Evolutionary conservation across 129 eudicot species (phyloP).

Genomic region (Centrapalus pauciflorus): DNA sequence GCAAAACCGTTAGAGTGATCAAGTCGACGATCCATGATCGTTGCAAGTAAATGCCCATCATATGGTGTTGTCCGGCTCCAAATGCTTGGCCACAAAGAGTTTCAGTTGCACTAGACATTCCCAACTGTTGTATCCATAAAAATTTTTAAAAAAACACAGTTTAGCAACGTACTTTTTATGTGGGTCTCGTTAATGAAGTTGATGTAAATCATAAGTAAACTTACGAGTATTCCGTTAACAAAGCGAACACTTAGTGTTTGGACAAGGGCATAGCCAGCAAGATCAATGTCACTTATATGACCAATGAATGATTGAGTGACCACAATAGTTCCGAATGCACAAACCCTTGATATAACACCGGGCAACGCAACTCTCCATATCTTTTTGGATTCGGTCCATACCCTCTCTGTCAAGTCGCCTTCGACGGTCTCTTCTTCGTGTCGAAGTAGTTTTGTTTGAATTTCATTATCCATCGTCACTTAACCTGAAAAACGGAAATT

Average conservation of each 20-base stretch:
- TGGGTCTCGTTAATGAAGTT: not conserved
- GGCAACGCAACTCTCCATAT: constrained; percentile 78
- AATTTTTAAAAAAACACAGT: not conserved
- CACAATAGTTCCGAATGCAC: constrained; percentile 54
- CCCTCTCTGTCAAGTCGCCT: constrained; percentile 33
- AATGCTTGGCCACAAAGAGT: constrained; percentile 78
- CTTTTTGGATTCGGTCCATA: constrained; percentile 58
- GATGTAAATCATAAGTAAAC: not conserved
- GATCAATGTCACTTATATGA: constrained; percentile 58
- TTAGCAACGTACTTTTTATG: not conserved
- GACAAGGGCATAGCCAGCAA: constrained; percentile 79
- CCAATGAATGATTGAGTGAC: constrained; percentile 74
- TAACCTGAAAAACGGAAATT: not conserved
- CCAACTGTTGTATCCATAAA: constrained; percentile 32
- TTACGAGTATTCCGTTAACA: constrained; percentile 67
- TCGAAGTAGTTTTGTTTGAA: constrained; percentile 44
- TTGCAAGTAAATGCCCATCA: constrained; percentile 81
- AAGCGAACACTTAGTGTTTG: constrained; percentile 66
- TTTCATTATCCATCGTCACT: constrained; percentile 27
- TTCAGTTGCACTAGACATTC: constrained; percentile 86
- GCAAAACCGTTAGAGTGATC: constrained; percentile 41
- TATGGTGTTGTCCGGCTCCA: constrained; percentile 72
- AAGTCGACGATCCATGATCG: constrained; percentile 73
- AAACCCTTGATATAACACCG: constrained; percentile 57
- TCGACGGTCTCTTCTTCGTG: constrained; percentile 27